Percentiles rank a stretch among this genome's conserved stretches.
These are phyloP conservation scores for Cladosporium sp. DNA, from an alignment of 2,329 filamentous ascomycete genomes.

Conservation along the genomic window DNA sequence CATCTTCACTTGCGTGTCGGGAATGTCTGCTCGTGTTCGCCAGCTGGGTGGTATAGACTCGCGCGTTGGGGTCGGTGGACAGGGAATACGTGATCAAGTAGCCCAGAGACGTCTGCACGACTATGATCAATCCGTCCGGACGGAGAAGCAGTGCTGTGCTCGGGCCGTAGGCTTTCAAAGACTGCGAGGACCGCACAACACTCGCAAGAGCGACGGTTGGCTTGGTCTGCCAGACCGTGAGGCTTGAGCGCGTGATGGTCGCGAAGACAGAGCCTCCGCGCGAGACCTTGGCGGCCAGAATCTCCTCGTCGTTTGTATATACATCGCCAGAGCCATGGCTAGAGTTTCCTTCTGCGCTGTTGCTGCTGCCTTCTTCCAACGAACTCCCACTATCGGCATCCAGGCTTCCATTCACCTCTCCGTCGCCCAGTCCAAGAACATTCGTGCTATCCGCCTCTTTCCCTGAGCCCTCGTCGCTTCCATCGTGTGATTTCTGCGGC, in stretches of 20 bases:
- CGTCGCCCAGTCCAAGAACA: constrained; percentile 5
- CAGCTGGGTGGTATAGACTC: constrained; percentile 82
- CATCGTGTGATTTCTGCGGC: constrained; percentile 57
- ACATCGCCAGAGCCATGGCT: constrained; percentile 5
- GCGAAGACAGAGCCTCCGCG: constrained; percentile 80
- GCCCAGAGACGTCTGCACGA: constrained; percentile 79
- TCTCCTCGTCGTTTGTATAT: constrained; percentile 33
- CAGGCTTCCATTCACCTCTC: neutral
- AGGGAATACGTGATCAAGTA: constrained; percentile 94
- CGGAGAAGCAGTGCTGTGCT: constrained; percentile 82
- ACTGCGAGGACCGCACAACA: constrained; percentile 75
- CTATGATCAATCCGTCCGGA: constrained; percentile 87
- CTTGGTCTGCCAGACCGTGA: constrained; percentile 96
- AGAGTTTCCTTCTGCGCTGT: neutral
- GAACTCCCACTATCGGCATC: neutral
- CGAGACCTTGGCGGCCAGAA: constrained; percentile 72
- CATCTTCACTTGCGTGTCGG: constrained; percentile 47
- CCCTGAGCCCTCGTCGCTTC: constrained; percentile 25
- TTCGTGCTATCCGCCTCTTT: constrained; percentile 4
- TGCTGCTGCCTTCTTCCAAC: neutral
- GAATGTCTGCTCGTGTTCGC: constrained; percentile 47
- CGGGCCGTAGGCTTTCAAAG: constrained; percentile 75
- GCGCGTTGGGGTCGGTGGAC: constrained; percentile 74
- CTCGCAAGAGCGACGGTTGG: constrained; percentile 85
- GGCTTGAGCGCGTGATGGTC: constrained; percentile 76